A percentile compares a stretch with the other conserved stretches of the same genome.
phyloP scores from a whole-genome alignment of 495 filamentous ascomycete genomes.

The Penicillium pancosmium region DNA sequence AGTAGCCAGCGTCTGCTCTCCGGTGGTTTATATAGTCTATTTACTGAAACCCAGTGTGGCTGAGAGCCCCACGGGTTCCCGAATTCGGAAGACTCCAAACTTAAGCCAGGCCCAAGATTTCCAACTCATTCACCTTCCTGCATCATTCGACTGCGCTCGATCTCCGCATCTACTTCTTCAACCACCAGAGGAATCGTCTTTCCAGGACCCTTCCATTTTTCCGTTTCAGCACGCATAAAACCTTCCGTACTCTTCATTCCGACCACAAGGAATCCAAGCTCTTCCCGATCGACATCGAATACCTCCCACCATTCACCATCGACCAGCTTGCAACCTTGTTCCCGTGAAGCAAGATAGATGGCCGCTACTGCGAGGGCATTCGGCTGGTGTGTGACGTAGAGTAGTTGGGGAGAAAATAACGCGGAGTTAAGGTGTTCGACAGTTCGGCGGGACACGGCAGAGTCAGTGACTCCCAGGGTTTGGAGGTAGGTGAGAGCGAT shows the following conservation, averaged over 20 bases:
- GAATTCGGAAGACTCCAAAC: background rate
- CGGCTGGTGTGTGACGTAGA: conserved; percentile 93
- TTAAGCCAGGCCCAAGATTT: background rate
- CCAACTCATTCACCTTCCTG: conserved; percentile 49
- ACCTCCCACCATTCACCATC: conserved; percentile 94
- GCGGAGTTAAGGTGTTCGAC: conserved; percentile 81
- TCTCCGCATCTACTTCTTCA: conserved; percentile 60
- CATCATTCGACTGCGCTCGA: conserved; percentile 61
- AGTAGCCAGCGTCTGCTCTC: too few relatives aligned
- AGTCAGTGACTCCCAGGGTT: conserved; percentile 65
- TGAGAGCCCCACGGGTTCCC: conserved; percentile 4
- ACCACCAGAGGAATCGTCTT: conserved; percentile 45
- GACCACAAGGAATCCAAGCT: conserved; percentile 90
- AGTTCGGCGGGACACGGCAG: conserved; percentile 59
- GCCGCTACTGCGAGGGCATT: conserved; percentile 82
- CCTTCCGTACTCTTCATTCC: conserved; percentile 79
- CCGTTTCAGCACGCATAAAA: conserved; percentile 60
- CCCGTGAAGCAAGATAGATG: conserved; percentile 85
- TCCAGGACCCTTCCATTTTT: conserved; percentile 43
- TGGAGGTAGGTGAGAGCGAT: conserved; percentile 94
- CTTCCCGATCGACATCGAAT: conserved; percentile 96
- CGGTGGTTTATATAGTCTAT: background rate
- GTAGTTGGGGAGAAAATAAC: conserved; percentile 80
- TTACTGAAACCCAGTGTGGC: background rate
- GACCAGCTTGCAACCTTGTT: conserved; percentile 74